phyloP scores from a whole-genome alignment of 805 yeast species.

The Sungouiella thailandica region DNA sequence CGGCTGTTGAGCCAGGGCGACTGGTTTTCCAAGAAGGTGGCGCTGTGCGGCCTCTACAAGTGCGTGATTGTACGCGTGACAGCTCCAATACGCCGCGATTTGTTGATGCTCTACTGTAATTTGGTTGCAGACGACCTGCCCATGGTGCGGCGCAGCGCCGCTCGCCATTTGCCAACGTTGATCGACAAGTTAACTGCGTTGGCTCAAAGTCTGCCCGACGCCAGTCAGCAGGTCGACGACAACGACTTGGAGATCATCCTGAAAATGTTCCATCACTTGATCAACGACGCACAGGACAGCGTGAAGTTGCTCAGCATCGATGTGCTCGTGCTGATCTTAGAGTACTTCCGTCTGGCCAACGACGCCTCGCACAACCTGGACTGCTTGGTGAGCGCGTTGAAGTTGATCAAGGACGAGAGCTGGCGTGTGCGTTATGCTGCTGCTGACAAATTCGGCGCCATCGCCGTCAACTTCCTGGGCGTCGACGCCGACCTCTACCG shows the following conservation, averaged over 20 bases:
- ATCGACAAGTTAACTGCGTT: slow-evolving; percentile 52
- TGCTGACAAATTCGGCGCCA: slow-evolving; percentile 82
- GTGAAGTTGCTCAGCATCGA: slow-evolving; percentile 89
- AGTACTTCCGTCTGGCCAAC: slow-evolving; percentile 54
- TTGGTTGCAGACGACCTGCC: slow-evolving; percentile 90
- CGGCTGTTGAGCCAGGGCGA: slow-evolving; percentile 77
- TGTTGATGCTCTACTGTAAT: slow-evolving; percentile 63
- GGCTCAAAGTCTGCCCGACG: slow-evolving; percentile 32
- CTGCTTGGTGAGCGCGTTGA: slow-evolving; percentile 59
- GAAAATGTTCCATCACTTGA: slow-evolving; percentile 75
- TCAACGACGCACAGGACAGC: slow-evolving; percentile 88
- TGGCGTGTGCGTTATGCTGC: slow-evolving; percentile 99
- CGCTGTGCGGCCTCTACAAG: slow-evolving; percentile 84
- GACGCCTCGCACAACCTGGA: slow-evolving; percentile 59
- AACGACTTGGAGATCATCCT: slow-evolving; percentile 73
- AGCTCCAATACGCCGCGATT: slow-evolving; percentile 49
- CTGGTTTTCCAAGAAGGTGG: slow-evolving; percentile 92
- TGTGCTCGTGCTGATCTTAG: slow-evolving; percentile 75
- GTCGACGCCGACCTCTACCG: slow-evolving; percentile 52
- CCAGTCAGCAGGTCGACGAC: slow-evolving; percentile 37
- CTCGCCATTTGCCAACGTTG: slow-evolving; percentile 71
- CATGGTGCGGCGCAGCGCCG: slow-evolving; percentile 96
- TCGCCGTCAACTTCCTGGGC: slow-evolving; percentile 61
- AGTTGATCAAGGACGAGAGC: slow-evolving; percentile 79
- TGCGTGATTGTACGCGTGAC: slow-evolving; percentile 59